Percentiles rank a stretch among this genome's conserved stretches.
phyloP scores from a whole-genome alignment of 345 rosid genomes.

The Populus deltoides region DNA sequence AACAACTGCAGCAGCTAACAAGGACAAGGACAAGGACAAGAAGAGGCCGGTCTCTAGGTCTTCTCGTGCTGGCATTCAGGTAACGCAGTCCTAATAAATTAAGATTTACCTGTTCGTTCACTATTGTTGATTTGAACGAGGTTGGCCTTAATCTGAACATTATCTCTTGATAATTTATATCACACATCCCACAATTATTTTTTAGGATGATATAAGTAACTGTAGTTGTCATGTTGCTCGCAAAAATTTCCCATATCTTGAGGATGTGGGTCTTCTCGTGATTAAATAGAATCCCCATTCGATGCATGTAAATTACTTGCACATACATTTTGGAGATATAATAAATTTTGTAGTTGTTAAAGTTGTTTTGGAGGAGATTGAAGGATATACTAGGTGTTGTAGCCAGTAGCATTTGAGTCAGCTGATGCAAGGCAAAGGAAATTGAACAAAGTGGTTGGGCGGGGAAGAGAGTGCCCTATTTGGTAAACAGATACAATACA shows the following conservation, averaged over 20 bases:
- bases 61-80: conserved; percentile 95
- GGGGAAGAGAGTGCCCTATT: too few species aligned
- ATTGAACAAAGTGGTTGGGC: too few species aligned
- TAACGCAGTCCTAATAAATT: neutral
- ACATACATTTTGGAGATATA: neutral
- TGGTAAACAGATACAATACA: too few species aligned
- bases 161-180: neutral
- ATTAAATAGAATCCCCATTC: neutral
- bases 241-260: neutral
- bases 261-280: neutral
- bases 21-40: conserved; percentile 86
- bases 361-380: too few species aligned
- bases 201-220: neutral
- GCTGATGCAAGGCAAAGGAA: too few species aligned
- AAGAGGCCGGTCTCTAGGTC: conserved; percentile 81
- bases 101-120: neutral
- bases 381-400: too few species aligned
- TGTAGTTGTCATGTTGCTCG: neutral
- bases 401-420: too few species aligned
- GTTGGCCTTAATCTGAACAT: neutral
- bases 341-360: too few species aligned
- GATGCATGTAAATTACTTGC: neutral
- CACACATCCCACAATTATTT: neutral
- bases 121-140: neutral
- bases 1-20: conserved; percentile 76